A percentile compares a stretch with the other conserved stretches of the same genome.
Evolutionary conservation across 305 asterid species (phyloP).

Genomic region (Solanum chacoense): DNA sequence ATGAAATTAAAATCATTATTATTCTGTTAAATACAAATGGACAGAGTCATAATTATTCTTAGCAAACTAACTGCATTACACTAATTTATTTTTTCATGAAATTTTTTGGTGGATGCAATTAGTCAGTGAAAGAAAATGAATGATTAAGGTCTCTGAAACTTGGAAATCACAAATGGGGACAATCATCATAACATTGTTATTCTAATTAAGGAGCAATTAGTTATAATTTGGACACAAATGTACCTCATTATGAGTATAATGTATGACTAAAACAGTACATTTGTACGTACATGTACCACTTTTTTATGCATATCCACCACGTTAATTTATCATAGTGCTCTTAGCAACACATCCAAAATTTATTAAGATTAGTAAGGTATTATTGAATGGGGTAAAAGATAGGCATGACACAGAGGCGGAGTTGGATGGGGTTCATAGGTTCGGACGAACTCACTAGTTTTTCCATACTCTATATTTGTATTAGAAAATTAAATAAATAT

Average conservation of each 20-base stretch:
- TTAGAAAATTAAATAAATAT: too few species aligned
- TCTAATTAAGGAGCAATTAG: background rate
- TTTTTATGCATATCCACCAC: background rate
- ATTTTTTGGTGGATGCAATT: background rate
- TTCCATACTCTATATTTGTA: too few species aligned
- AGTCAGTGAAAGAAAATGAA: background rate
- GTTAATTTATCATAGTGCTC: background rate
- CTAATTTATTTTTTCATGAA: background rate
- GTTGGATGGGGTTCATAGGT: background rate
- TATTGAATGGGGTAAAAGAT: background rate
- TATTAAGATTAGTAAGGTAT: background rate
- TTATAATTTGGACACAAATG: background rate
- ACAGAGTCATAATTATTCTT: background rate
- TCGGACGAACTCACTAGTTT: too few species aligned
- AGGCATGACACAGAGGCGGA: background rate
- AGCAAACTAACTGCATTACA: background rate
- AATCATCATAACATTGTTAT: background rate
- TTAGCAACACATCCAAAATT: background rate
- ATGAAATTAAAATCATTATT: background rate
- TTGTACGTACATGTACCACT: background rate
- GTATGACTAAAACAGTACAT: background rate
- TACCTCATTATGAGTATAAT: background rate
- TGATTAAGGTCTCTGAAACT: background rate
- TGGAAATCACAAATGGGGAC: background rate
- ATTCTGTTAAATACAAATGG: background rate